A percentile compares a stretch with the other conserved stretches of the same genome.
These are phyloP conservation scores for Vaccinium vitisidaea DNA, from an alignment of 148 eudicot species.

Conservation along the genomic window DNA sequence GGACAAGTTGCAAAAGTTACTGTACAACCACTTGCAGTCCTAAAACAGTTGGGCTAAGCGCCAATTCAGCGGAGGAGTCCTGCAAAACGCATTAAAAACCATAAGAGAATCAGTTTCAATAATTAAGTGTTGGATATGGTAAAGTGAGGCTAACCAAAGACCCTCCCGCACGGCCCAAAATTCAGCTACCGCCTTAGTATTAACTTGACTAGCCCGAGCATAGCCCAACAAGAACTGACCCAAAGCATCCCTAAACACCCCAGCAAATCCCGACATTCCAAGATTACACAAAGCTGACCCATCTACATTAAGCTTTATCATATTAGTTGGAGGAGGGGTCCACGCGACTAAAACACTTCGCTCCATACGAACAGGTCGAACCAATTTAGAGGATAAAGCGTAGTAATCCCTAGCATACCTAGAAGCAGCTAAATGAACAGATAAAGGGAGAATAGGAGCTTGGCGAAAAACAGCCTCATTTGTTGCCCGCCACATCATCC, in stretches of 20 bases:
- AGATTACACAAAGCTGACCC: neutral
- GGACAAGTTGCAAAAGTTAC: neutral
- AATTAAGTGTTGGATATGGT: neutral
- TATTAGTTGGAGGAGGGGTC: too few species aligned
- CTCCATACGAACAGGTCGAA: neutral
- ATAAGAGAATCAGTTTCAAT: neutral
- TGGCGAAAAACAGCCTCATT: too few species aligned
- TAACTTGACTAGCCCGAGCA: neutral
- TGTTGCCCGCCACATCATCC: neutral
- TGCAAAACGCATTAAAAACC: neutral
- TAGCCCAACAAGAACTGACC: neutral
- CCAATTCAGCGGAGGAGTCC: neutral
- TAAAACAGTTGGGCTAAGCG: neutral
- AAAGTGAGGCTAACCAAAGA: neutral
- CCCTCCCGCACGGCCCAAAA: neutral
- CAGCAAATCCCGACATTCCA: neutral
- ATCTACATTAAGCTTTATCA: too few species aligned
- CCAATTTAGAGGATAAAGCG: neutral
- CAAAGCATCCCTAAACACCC: neutral
- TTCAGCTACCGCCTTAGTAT: neutral
- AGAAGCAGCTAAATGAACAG: neutral
- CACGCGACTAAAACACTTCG: neutral
- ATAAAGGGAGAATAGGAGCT: neutral
- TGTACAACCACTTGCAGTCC: neutral
- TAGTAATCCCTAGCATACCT: too few species aligned